These are phyloP conservation scores for Picochlorum sp. DNA, from an alignment of 139 green algal genomes.

Conservation along the genomic window DNA sequence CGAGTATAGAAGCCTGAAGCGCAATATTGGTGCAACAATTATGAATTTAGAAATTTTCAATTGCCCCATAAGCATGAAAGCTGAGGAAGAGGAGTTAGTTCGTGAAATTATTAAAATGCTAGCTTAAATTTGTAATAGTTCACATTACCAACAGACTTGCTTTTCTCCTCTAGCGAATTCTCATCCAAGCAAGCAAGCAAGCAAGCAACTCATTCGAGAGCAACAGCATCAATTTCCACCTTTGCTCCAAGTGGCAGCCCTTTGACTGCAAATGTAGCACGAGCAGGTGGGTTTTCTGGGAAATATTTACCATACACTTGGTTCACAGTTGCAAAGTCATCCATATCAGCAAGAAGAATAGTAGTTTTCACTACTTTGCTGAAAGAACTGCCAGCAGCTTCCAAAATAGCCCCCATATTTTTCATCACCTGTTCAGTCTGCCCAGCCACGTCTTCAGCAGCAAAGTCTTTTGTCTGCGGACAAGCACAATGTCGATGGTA, in stretches of 20 bases:
- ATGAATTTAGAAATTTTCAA: too few relatives aligned
- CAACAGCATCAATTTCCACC: constrained; percentile 77
- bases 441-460: constrained; percentile 47
- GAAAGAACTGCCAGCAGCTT: constrained; percentile 65
- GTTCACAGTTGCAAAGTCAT: constrained; percentile 89
- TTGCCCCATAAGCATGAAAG: too few relatives aligned
- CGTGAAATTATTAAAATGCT: too few relatives aligned
- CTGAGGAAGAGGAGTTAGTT: too few relatives aligned
- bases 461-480: constrained; percentile 76
- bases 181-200: too few relatives aligned
- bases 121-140: too few relatives aligned
- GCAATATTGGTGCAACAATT: too few relatives aligned
- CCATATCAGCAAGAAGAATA: constrained; percentile 84
- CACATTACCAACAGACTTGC: too few relatives aligned
- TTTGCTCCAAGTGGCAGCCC: constrained; percentile 64
- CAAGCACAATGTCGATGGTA: neutral
- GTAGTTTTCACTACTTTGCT: constrained; percentile 93
- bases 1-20: too few relatives aligned
- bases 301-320: constrained; percentile 78
- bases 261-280: constrained; percentile 82
- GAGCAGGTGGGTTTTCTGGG: constrained; percentile 64
- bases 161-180: too few relatives aligned
- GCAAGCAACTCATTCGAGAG: constrained; percentile 20
- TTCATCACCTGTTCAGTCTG: constrained; percentile 79
- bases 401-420: constrained; percentile 89